These are phyloP conservation scores for Dendrocalamus latiflorus DNA, from an alignment of 202 grass and related monocot species.

Conservation along the genomic window DNA sequence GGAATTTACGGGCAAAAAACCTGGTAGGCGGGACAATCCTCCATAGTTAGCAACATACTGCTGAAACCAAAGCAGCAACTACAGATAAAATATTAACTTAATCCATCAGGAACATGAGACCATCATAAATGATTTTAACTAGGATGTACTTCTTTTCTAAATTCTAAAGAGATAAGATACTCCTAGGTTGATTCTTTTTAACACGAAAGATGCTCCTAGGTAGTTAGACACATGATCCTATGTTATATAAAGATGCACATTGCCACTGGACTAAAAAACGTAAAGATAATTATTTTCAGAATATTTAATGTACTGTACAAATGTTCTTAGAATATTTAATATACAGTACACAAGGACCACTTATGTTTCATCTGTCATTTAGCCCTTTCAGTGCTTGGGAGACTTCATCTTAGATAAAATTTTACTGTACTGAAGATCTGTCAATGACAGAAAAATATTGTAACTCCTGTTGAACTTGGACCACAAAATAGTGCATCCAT, in stretches of 20 bases:
- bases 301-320: conserved; percentile 9
- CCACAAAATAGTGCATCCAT: conserved; percentile 23
- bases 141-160: conserved; percentile 3
- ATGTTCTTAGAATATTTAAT: conserved; percentile 27
- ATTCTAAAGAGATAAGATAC: conserved; percentile 4
- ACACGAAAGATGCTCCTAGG: neutral
- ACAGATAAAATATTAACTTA: neutral
- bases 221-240: conserved; percentile 22
- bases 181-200: neutral
- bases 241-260: conserved; percentile 7
- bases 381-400: neutral
- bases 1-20: neutral
- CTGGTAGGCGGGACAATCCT: neutral
- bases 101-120: neutral
- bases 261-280: conserved; percentile 21
- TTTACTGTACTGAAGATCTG: conserved; percentile 17
- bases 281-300: neutral
- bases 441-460: conserved; percentile 22
- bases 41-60: neutral
- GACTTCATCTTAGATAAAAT: neutral
- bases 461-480: conserved; percentile 27
- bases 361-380: conserved; percentile 2
- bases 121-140: neutral
- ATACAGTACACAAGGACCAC: conserved; percentile 17
- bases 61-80: neutral